These are phyloP conservation scores for Flaveria brownii DNA, from an alignment of 129 eudicot species.

Conservation along the genomic window DNA sequence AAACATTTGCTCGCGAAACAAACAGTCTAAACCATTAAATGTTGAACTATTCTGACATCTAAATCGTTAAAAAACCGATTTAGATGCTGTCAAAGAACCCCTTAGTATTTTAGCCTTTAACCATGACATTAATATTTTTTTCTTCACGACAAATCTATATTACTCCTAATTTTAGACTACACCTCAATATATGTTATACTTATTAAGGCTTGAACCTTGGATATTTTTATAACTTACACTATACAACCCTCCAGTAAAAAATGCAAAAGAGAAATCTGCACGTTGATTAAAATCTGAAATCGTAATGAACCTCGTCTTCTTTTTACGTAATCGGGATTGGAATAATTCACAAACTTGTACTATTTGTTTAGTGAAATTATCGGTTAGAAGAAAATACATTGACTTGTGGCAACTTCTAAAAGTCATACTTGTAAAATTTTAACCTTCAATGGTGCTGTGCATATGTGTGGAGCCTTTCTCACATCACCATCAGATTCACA, in stretches of 20 bases:
- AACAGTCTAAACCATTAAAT: no score
- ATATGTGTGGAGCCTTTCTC: constrained; percentile 50
- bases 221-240: constrained; percentile 33
- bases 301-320: constrained; percentile 57
- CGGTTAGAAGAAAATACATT: constrained; percentile 9
- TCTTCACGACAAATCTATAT: no score
- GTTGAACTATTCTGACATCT: no score
- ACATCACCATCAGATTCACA: constrained; percentile 27
- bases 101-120: no score
- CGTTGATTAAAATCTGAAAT: constrained; percentile 74
- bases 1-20: no score
- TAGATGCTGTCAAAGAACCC: no score
- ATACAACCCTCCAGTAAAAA: constrained; percentile 63
- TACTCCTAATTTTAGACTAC: no score
- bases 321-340: constrained; percentile 44
- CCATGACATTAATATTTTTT: no score
- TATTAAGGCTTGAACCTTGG: no score
- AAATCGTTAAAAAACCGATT: no score
- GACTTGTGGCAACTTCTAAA: neutral
- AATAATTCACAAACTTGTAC: constrained; percentile 60
- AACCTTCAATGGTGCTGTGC: constrained; percentile 82
- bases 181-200: no score
- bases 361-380: constrained; percentile 22
- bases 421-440: constrained; percentile 5
- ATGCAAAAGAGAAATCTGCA: constrained; percentile 63